A percentile compares a stretch with the other conserved stretches of the same genome.
phyloP scores from a whole-genome alignment of 2,329 filamentous ascomycete genomes.

The Atkinsonella hypoxylon region DNA sequence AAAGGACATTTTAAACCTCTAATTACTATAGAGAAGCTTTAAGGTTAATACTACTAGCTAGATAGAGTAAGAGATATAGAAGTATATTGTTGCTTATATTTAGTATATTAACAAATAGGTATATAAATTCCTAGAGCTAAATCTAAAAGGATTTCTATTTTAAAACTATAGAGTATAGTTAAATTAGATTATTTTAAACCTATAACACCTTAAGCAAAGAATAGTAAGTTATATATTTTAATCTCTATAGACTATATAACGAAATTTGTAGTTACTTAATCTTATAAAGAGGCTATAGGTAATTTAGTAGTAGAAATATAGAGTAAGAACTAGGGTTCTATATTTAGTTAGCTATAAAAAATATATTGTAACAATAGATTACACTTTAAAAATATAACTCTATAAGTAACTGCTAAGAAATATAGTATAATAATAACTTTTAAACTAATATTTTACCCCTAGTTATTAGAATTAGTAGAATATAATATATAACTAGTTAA shows the following conservation, averaged over 20 bases:
- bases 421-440: background rate
- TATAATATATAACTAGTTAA: background rate
- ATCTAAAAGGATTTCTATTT: too few relatives aligned
- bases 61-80: background rate
- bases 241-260: background rate
- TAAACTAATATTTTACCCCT: background rate
- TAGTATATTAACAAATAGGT: background rate
- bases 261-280: background rate
- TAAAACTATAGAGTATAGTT: background rate
- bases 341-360: background rate
- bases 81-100: background rate
- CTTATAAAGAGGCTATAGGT: background rate
- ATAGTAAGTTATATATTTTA: background rate
- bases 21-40: background rate
- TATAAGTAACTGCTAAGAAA: background rate
- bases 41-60: too few relatives aligned
- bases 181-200: background rate
- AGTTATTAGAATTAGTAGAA: background rate
- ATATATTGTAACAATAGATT: background rate
- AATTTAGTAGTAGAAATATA: background rate
- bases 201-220: background rate
- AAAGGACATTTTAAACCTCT: background rate
- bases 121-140: too few relatives aligned
- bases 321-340: background rate
- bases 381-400: background rate